Evolutionary conservation across 2,329 filamentous ascomycete genomes (phyloP).

Genomic region (Hyphodiscus sp.): DNA sequence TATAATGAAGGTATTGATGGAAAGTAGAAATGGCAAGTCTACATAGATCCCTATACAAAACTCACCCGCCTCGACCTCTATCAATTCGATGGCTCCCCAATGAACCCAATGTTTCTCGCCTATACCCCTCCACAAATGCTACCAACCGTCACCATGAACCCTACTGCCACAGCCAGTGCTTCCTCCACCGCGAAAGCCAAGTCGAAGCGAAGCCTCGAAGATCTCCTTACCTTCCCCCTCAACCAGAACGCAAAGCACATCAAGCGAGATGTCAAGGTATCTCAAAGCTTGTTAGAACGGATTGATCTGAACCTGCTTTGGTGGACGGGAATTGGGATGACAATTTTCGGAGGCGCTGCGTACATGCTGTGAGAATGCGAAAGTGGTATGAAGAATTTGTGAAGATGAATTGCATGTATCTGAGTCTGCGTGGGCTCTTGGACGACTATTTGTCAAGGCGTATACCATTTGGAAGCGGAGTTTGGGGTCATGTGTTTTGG

Average conservation of each 20-base stretch:
- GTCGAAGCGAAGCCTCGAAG: slow-evolving; percentile 28
- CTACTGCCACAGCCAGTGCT: slow-evolving; percentile 34
- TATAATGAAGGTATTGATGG: not conserved
- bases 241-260: slow-evolving; percentile 28
- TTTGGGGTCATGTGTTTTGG: slow-evolving; percentile 6
- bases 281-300: slow-evolving; percentile 12
- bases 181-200: slow-evolving; percentile 33
- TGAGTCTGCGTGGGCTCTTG: slow-evolving; percentile 3
- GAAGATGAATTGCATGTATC: not conserved
- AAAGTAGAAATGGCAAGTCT: slow-evolving; percentile 33
- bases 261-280: slow-evolving; percentile 18
- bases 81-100: slow-evolving; percentile 54
- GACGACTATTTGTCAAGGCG: slow-evolving; percentile 7
- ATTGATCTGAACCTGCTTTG: slow-evolving; percentile 27
- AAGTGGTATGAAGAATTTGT: not conserved
- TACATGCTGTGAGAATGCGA: slow-evolving; percentile 25
- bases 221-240: slow-evolving; percentile 16
- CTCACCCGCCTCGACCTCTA: slow-evolving; percentile 58
- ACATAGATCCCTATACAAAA: slow-evolving; percentile 54
- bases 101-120: slow-evolving; percentile 62
- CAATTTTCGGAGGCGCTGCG: slow-evolving; percentile 29
- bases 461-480: slow-evolving; percentile 11
- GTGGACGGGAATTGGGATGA: slow-evolving; percentile 30
- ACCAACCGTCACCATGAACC: slow-evolving; percentile 60
- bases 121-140: slow-evolving; percentile 61